Evolutionary conservation across 176 grass and related monocot species (phyloP).

Genomic region (Hordeum marinum): DNA sequence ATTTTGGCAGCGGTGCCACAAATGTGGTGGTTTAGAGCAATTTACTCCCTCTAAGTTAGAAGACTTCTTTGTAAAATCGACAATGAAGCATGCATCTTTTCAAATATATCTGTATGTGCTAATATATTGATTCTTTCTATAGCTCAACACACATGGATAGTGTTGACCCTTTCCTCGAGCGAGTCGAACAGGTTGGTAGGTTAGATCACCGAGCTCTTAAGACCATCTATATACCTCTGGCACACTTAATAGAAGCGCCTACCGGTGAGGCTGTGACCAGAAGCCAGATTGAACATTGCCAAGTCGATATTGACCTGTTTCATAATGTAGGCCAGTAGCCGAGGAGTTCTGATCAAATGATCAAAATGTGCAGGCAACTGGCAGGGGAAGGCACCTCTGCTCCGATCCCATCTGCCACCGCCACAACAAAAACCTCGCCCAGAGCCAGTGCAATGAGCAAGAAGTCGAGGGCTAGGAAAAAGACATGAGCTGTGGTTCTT

Average conservation of each 20-base stretch:
- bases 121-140: neutral
- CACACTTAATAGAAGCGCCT: neutral
- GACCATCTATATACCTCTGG: neutral
- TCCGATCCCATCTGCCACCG: neutral
- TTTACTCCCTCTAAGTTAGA: neutral
- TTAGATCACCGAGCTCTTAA: neutral
- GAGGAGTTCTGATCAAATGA: neutral
- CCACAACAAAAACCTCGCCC: neutral
- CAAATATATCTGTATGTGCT: neutral
- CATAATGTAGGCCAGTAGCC: neutral
- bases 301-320: neutral
- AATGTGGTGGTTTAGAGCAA: too few species aligned
- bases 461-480: conserved; percentile 4
- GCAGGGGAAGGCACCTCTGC: neutral
- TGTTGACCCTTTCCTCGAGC: conserved; percentile 14
- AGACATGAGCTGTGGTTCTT: neutral
- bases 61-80: neutral
- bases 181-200: conserved; percentile 23
- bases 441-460: conserved; percentile 1
- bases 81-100: neutral
- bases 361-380: neutral
- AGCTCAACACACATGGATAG: conserved; percentile 25
- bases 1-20: too few species aligned
- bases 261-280: neutral
- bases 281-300: neutral